Percentiles rank a stretch among this genome's conserved stretches.
phyloP scores from a whole-genome alignment of 352 stramenopile genomes.

The Achlya hypogyna region DNA sequence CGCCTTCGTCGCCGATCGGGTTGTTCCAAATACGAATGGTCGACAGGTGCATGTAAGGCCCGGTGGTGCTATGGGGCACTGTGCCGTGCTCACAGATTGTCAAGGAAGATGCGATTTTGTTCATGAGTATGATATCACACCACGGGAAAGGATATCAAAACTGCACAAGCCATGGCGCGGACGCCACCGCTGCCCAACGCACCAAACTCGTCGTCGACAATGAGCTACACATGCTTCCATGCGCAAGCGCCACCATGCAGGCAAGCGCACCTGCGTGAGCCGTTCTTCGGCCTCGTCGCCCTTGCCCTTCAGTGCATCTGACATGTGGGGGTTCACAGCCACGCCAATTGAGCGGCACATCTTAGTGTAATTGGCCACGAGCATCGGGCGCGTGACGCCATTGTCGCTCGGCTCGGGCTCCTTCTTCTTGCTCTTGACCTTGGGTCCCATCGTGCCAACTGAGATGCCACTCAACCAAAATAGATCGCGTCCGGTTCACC shows the following conservation, averaged over 20 bases:
- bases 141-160: conserved; percentile 64
- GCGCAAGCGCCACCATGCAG: neutral
- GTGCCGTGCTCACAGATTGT: conserved; percentile 36
- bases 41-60: conserved; percentile 51
- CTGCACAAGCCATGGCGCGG: conserved; percentile 52
- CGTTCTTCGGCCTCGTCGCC: conserved; percentile 50
- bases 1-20: conserved; percentile 64
- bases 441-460: conserved; percentile 6
- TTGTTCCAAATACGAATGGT: conserved; percentile 81
- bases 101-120: conserved; percentile 28
- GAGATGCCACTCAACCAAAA: neutral
- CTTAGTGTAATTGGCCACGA: conserved; percentile 61
- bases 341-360: conserved; percentile 79
- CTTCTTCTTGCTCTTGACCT: conserved; percentile 41
- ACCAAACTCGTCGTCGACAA: conserved; percentile 63
- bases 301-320: conserved; percentile 53
- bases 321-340: conserved; percentile 49
- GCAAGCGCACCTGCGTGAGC: conserved; percentile 43
- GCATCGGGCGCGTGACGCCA: conserved; percentile 48
- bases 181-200: conserved; percentile 49
- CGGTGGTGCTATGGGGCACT: conserved; percentile 50
- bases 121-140: neutral
- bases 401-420: conserved; percentile 51
- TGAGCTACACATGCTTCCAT: conserved; percentile 32
- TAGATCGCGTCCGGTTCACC: neutral